Evolutionary conservation across 768 basidiomycete species (phyloP).

Genomic region (Udeniomyces megalosporus): DNA sequence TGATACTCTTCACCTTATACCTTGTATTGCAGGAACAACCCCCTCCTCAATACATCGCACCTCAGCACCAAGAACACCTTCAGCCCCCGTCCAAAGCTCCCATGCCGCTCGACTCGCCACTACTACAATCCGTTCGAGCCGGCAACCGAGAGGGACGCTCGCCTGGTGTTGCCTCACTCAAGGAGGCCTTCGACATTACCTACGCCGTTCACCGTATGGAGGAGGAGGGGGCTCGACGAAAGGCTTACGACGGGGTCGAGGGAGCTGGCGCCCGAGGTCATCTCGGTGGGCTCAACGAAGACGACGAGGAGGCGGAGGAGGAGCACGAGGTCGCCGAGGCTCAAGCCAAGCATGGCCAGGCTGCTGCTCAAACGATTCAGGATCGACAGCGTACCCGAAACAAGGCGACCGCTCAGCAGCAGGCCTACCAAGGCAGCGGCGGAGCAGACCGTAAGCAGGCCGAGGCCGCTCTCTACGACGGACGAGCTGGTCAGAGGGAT

Average conservation of each 20-base stretch:
- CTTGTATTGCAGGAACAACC: not conserved
- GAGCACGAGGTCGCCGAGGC: constrained; percentile 39
- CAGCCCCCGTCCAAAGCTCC: constrained; percentile 21
- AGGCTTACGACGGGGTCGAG: constrained; percentile 61
- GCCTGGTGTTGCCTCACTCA: constrained; percentile 79
- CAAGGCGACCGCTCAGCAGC: constrained; percentile 17
- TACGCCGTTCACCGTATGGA: constrained; percentile 99
- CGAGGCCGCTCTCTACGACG: constrained; percentile 40
- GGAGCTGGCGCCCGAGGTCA: constrained; percentile 64
- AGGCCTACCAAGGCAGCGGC: constrained; percentile 32
- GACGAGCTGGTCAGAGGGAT: constrained; percentile 57
- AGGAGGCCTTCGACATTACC: constrained; percentile 96
- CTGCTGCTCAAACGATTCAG: constrained; percentile 31
- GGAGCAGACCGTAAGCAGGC: constrained; percentile 34
- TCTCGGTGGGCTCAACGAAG: constrained; percentile 77
- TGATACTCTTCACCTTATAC: constrained; percentile 36
- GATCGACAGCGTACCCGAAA: constrained; percentile 28
- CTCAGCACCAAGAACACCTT: constrained; percentile 1
- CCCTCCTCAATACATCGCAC: constrained; percentile 1
- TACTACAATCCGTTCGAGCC: constrained; percentile 62
- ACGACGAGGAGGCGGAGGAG: constrained; percentile 55
- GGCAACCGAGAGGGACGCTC: constrained; percentile 60
- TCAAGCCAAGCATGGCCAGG: constrained; percentile 31
- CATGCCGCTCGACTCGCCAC: constrained; percentile 58
- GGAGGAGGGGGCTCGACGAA: constrained; percentile 79